Base-by-base conservation (phyloP, 257 asterid genomes). In the Penstemon eatonii region DNA sequence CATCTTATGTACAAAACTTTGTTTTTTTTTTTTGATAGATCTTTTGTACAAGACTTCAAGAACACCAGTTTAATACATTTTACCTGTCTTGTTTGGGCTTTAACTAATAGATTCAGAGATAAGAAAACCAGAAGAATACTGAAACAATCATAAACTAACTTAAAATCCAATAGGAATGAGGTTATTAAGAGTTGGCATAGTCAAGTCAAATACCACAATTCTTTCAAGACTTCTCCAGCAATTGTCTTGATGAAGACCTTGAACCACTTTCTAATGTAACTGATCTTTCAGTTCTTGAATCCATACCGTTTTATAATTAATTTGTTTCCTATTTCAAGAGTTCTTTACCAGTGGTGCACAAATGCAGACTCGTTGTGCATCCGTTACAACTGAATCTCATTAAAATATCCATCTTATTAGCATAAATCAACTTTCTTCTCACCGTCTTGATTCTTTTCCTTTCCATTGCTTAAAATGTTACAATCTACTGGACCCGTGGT, bases 141-240 rank as follows among this genome's bases (percentile, higher is more conserved):
- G 69, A 12, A 60, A 39, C 13, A 58, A 6, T 18, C 47, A 45
- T 5, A 36, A 25, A 8, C 8, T 33, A 70, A 45, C 37, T 54
- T 61, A n/a, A 54, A 41, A 41, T 66, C 58, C 70, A 54, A 43
- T 36, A 68, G 40, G 38, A 55, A 67, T 61, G 41, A 65, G 53
- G 62, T 19, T 61, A 60, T 60, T 37, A 52, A 44, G 50, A 50
- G 7, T 67, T 52, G 49, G 47, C 25, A 42, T 19, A 46, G 60
- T 10, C 41, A 49, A 66, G 46, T 54, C 65, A 66, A 66, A 44
- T 55, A 46, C 43, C 36, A 25, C 3, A 15, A 15, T 6, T 41
- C 13, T 3, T 39, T 66, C 7, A 58, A 15, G 57, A 19, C 61
- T 53, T 18, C 37, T 59, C 50, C 15, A 61, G 50, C 52, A 42